Percentiles rank a stretch among this genome's conserved stretches.
phyloP scores from a whole-genome alignment of 1,139 yeast species.

The Taiozyma sp. region DNA sequence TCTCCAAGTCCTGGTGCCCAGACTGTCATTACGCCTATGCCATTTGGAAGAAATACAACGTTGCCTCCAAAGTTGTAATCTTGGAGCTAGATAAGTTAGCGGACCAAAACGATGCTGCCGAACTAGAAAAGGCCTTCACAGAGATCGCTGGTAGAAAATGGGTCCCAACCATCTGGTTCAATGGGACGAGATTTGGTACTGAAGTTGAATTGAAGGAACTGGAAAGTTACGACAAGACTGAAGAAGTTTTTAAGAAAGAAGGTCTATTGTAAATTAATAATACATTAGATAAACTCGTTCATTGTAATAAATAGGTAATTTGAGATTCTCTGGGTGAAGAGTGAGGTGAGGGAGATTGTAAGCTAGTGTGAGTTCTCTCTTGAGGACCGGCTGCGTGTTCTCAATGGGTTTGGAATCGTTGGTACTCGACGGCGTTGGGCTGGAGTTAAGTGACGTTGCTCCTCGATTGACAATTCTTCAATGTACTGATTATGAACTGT shows the following conservation, averaged over 20 bases:
- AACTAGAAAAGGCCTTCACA: constrained; percentile 56
- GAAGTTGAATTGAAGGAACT: constrained; percentile 45
- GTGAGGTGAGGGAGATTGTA: not conserved
- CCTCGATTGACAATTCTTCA: not conserved
- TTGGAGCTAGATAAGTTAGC: constrained; percentile 55
- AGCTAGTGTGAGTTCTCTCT: constrained; percentile 16
- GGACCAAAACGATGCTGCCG: constrained; percentile 44
- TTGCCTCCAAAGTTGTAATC: constrained; percentile 40
- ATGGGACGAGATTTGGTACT: constrained; percentile 58
- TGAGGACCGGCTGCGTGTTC: constrained; percentile 22
- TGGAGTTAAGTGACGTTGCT: constrained; percentile 8
- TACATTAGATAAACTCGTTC: not conserved
- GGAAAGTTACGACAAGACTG: constrained; percentile 39
- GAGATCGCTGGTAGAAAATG: constrained; percentile 58
- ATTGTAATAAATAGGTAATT: not conserved
- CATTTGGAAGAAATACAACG: constrained; percentile 47
- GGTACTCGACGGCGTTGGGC: constrained; percentile 23
- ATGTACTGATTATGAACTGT: not conserved
- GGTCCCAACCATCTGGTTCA: constrained; percentile 65
- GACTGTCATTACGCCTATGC: constrained; percentile 61
- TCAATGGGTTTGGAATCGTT: constrained; percentile 18
- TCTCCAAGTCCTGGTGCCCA: constrained; percentile 74
- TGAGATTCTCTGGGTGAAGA: not conserved
- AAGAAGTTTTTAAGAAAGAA: constrained; percentile 36
- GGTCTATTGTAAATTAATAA: constrained; percentile 26